These are phyloP conservation scores for Ormosia semicastrata DNA, from an alignment of 306 rosid species.

Conservation along the genomic window DNA sequence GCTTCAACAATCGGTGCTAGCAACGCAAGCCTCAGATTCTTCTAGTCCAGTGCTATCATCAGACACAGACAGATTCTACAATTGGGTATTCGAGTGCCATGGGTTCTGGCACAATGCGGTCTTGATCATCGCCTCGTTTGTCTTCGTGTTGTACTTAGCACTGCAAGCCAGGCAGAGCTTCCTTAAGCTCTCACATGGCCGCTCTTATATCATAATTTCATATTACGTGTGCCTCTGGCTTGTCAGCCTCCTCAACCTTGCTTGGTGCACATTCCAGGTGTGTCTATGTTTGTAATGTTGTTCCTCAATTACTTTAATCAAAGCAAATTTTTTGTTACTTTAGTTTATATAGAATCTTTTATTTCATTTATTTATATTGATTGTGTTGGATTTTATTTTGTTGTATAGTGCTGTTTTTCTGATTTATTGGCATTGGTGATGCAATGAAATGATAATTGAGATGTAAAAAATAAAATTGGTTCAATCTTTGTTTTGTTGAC, in stretches of 20 bases:
- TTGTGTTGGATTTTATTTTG: not conserved
- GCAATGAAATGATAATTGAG: not conserved
- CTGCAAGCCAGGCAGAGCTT: conserved; percentile 39
- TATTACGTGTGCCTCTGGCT: conserved; percentile 46
- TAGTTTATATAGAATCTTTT: not conserved
- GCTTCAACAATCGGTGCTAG: conserved; percentile 41
- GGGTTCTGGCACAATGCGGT: conserved; percentile 44
- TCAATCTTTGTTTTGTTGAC: conserved; percentile 15
- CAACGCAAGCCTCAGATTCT: conserved; percentile 34
- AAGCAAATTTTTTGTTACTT: not conserved
- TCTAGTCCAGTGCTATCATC: conserved; percentile 15
- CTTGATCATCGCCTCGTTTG: conserved; percentile 30
- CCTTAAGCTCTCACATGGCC: conserved; percentile 38
- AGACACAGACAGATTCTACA: conserved; percentile 32
- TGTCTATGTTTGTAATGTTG: not conserved
- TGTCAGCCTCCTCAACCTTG: conserved; percentile 45
- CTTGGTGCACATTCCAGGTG: conserved; percentile 92
- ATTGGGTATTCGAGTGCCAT: conserved; percentile 63
- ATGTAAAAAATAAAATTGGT: not conserved
- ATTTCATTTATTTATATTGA: not conserved
- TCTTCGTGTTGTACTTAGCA: conserved; percentile 43
- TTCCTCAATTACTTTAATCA: not conserved
- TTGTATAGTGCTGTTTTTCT: not conserved
- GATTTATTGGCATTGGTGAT: not conserved
- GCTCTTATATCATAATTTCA: conserved; percentile 41